Evolutionary conservation across 2,329 filamentous ascomycete species (phyloP), one percentile per base, ranked within the genome.

Genomic region (Fusarium graminum): DNA sequence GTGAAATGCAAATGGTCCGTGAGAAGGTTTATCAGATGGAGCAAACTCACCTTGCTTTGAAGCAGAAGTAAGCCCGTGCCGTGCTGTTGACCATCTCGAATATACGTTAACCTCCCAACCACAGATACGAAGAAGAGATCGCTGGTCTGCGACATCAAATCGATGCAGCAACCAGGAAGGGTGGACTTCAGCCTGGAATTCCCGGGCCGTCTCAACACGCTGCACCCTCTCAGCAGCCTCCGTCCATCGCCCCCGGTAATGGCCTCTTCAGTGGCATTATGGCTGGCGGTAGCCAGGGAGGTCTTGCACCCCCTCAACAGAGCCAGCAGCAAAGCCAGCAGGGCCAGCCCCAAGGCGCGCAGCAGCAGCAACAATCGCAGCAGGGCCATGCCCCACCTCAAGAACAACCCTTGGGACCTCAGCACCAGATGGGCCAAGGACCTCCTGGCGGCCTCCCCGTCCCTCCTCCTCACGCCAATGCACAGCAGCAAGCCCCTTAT

Each of bases 261-360:
- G 95, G 96, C 74, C 85, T 98, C 39, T 98, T 99, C 76, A 93
- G 93, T 70, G 93, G 93, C 56, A 97, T 98, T 76, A 98, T 99
- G 92, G 89, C 94, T 55, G 94, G 94, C 68, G 88, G 86, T 65
- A 92, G 90, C 73, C 93, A 94, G 81, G 91, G 90, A 72, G 93
- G 92, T 63, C 91, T 93, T 66, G 92, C 92, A 62, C 89, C 97
- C 71, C 93, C 93, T 67, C 86, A 87, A 72, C 88, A 88, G 50
- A 89, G 78, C 47, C 75, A 97, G 72, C 93, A 92, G 69, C 85
- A 72, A 49, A 61, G 62, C 19, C 69, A 72, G 42, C 69, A 85
- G 66, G 59, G 59, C 14, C 88, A 90, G 77, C 86, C 70, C 13
- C 65, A 68, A 40, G 55, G 55, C 12, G 39, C 61, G 74, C 84